Evolutionary conservation across 2,329 filamentous ascomycete species (phyloP).

Genomic region (Cladosporium velox): DNA sequence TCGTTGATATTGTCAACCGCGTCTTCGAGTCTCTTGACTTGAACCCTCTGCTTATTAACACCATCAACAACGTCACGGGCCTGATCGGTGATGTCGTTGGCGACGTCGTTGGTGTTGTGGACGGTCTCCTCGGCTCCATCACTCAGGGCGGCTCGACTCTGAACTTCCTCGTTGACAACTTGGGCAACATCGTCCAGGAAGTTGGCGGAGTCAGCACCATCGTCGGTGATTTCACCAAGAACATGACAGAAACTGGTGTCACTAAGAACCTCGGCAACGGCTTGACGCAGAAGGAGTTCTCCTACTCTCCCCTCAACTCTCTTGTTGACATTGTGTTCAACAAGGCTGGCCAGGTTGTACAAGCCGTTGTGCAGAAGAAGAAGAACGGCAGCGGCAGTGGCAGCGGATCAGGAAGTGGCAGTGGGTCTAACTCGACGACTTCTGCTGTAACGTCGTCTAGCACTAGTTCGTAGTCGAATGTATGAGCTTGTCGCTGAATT

Average conservation of each 20-base stretch:
- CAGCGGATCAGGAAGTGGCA: conserved; percentile 4
- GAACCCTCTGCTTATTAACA: conserved; percentile 57
- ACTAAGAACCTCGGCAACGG: conserved; percentile 41
- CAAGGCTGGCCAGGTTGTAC: conserved; percentile 56
- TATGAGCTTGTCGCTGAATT: not conserved
- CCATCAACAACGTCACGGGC: conserved; percentile 52
- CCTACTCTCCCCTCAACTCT: conserved; percentile 52
- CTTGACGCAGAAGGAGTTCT: conserved; percentile 55
- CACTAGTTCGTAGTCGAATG: conserved; percentile 6
- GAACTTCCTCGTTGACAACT: conserved; percentile 57
- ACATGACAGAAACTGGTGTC: conserved; percentile 56
- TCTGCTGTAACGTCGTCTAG: conserved; percentile 14
- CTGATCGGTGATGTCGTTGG: conserved; percentile 27
- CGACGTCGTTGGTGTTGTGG: conserved; percentile 42
- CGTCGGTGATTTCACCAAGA: conserved; percentile 60
- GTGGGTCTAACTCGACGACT: conserved; percentile 13
- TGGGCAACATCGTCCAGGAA: conserved; percentile 65
- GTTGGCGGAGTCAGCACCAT: conserved; percentile 55
- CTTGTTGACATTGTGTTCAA: conserved; percentile 60
- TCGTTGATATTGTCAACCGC: conserved; percentile 63
- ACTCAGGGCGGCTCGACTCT: conserved; percentile 53
- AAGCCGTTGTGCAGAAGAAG: conserved; percentile 45
- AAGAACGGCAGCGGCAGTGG: conserved; percentile 23
- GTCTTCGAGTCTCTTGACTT: conserved; percentile 61
- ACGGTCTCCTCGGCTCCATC: conserved; percentile 61